Evolutionary conservation across 2,329 filamentous ascomycete genomes (phyloP).

Genomic region (Emmonsiellopsis sp.): DNA sequence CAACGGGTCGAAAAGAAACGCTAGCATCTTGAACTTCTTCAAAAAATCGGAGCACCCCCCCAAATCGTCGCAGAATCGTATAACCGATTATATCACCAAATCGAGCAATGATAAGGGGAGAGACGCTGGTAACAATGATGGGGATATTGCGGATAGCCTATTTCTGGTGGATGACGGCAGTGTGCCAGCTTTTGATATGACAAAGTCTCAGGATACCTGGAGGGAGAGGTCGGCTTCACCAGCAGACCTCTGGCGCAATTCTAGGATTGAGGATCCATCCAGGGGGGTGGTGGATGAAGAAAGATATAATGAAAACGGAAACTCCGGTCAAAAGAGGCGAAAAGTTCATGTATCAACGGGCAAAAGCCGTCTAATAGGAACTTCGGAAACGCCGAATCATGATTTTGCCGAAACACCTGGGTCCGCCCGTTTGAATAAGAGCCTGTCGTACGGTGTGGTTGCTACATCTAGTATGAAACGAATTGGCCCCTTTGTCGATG

Average conservation of each 20-base stretch:
- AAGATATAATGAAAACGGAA: conserved; percentile 25
- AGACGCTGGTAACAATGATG: neutral
- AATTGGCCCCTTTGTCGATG: conserved; percentile 33
- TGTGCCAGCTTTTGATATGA: neutral
- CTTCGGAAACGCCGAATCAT: no score
- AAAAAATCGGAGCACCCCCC: conserved; percentile 53
- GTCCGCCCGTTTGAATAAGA: no score
- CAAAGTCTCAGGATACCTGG: neutral
- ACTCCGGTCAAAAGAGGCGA: conserved; percentile 23
- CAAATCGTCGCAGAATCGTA: conserved; percentile 43
- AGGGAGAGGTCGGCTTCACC: conserved; percentile 20
- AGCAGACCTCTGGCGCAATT: conserved; percentile 27
- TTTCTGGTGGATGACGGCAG: conserved; percentile 27
- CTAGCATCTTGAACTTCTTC: conserved; percentile 66
- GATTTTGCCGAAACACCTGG: no score
- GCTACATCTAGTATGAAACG: conserved; percentile 4
- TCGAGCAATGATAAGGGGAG: conserved; percentile 17
- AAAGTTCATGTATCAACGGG: conserved; percentile 15
- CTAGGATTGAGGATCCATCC: neutral
- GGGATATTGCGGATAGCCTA: conserved; percentile 17
- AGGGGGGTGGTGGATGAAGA: conserved; percentile 15
- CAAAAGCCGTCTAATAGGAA: no score
- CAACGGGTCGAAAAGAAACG: conserved; percentile 33
- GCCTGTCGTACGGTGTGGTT: neutral
- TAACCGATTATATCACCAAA: conserved; percentile 36